Base-by-base conservation (phyloP, 208 protist species). In the Acanthamoeba culbertsoni region DNA sequence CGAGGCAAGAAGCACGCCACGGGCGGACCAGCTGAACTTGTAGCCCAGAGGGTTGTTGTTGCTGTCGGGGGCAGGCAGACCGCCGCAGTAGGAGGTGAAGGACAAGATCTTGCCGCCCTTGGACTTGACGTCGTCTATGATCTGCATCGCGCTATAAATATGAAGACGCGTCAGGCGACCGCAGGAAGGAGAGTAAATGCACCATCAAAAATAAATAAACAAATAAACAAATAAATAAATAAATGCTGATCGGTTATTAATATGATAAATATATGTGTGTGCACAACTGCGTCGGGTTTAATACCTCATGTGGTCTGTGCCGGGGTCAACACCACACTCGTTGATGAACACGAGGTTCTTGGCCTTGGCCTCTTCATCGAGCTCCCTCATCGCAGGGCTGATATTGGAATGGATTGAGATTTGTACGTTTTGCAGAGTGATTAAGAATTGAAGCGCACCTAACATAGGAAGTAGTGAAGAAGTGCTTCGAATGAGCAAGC, bases 251-350 rank as follows among this genome's bases (percentile, higher is more conserved):
- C 51, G 23, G 14, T 59, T 23, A 59, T n/a, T n/a, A 59, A 59
- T n/a, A 59, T 59, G 23, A 59, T 59, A 59, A 59, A 59, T 59
- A 23, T 59, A 59, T 59, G 14, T 59, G 23, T 59, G 14, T 59
- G 20, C 10, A 96, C 59, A 33, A 94, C 91, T 37, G 94, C 92
- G 40, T 26, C 40, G 28, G 40, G 20, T 4, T 26, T 7, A n/a
- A n/a, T 45, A 89, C 79, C 79, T 89, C 14, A 97, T 65, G 94
- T 98, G 97, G 94, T 98, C 97, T 40, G 97, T 96, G 53, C 97
- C 97, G 55, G 97, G 97, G 79, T 98, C 97, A 2, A 98, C 82
- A n/a, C 97, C 97, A 68, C 95, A 96, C 94, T 98, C 97, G 65
- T 97, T 97, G 43, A 98, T 75, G 23, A 97, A 68, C 6, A 91